Percentiles rank a stretch among this genome's conserved stretches.
Conservation (phyloP, 1,139 yeast species). For the Chernovozyma sophiae-reginae region DNA sequence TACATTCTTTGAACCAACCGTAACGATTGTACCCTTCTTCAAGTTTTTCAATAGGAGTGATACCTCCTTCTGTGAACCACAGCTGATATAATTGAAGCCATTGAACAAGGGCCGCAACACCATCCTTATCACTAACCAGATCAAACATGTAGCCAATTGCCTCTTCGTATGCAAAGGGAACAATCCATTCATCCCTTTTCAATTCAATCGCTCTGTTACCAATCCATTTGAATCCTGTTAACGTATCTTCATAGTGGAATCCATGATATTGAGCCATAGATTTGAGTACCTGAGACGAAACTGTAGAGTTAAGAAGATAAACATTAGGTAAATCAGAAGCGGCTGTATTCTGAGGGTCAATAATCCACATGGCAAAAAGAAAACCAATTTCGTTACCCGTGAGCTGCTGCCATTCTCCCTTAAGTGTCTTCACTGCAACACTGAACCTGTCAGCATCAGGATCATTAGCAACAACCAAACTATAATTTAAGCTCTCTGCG, state of each 20-base stretch:
- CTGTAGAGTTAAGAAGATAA: conserved; percentile 81
- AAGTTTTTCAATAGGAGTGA: conserved; percentile 43
- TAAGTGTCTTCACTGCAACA: conserved; percentile 52
- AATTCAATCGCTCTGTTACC: conserved; percentile 83
- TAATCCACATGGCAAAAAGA: conserved; percentile 66
- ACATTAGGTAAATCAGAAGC: conserved; percentile 29
- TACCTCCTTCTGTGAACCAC: conserved; percentile 37
- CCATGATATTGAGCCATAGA: conserved; percentile 63
- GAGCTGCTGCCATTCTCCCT: conserved; percentile 65
- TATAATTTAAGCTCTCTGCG: conserved; percentile 45
- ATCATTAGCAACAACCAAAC: conserved; percentile 79
- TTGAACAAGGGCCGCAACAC: conserved; percentile 75
- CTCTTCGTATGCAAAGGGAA: conserved; percentile 92
- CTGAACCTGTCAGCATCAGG: conserved; percentile 97
- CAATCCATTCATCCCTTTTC: conserved; percentile 57
- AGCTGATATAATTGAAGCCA: conserved; percentile 67
- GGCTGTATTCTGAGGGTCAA: conserved; percentile 29
- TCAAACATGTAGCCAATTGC: conserved; percentile 94
- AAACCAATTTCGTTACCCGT: conserved; percentile 92
- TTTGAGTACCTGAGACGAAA: conserved; percentile 78
- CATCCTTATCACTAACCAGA: conserved; percentile 90
- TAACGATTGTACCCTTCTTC: conserved; percentile 56
- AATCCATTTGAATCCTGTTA: conserved; percentile 97
- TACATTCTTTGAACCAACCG: conserved; percentile 81
- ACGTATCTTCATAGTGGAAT: conserved; percentile 69